Percentiles rank a stretch among this genome's conserved stretches.
These are phyloP conservation scores for Chloropicon primus DNA, from an alignment of 139 green algal genomes.

Conservation along the genomic window DNA sequence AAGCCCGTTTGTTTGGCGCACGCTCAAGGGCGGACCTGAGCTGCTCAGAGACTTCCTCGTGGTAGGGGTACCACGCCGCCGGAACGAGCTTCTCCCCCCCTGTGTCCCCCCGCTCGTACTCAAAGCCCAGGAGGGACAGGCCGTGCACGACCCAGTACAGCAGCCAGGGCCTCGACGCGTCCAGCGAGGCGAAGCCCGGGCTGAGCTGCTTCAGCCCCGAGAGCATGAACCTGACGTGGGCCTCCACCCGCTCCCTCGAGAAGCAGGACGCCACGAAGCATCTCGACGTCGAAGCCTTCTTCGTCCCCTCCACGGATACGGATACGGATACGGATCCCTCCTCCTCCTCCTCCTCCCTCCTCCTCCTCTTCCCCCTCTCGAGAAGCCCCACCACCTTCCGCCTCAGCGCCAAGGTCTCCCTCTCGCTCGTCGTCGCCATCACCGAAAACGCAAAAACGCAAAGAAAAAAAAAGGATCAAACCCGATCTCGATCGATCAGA, in stretches of 20 bases:
- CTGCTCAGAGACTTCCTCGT: slow-evolving; percentile 46
- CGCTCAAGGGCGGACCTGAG: slow-evolving; percentile 19
- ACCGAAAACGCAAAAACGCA: too few species aligned
- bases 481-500: too few species aligned
- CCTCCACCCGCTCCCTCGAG: neutral
- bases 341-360: too few species aligned
- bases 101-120: slow-evolving; percentile 13
- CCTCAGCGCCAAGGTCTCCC: neutral
- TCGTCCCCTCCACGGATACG: neutral
- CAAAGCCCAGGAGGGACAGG: slow-evolving; percentile 57
- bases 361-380: neutral
- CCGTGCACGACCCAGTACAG: slow-evolving; percentile 46
- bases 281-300: neutral
- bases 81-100: slow-evolving; percentile 6
- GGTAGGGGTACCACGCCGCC: neutral
- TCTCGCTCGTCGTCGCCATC: neutral
- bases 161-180: neutral
- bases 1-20: neutral
- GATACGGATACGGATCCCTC: too few species aligned
- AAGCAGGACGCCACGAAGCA: neutral
- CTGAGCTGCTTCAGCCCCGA: neutral
- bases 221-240: neutral
- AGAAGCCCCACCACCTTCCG: neutral
- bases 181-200: neutral
- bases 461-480: too few species aligned